Percentiles rank a stretch among this genome's conserved stretches.
Conservation (phyloP, 805 yeast genomes). For the Ogataea methylovora region DNA sequence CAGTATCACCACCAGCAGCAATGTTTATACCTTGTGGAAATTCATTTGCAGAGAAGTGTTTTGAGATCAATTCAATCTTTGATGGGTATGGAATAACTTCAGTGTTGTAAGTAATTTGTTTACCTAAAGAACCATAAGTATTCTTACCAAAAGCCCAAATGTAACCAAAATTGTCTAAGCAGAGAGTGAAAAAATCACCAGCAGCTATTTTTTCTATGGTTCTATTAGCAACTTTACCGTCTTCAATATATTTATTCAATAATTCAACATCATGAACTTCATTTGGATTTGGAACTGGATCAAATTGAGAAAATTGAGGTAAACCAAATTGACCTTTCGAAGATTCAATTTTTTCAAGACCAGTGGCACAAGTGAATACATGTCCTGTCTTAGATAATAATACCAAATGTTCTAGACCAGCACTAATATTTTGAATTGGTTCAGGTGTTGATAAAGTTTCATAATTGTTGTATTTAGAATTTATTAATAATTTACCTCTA, state of each 20-base stretch:
- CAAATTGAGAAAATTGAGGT: slow-evolving; percentile 63
- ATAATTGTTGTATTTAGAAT: slow-evolving; percentile 5
- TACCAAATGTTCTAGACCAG: slow-evolving; percentile 69
- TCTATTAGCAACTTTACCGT: slow-evolving; percentile 28
- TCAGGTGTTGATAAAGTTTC: too few relatives aligned
- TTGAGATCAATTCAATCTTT: slow-evolving; percentile 32
- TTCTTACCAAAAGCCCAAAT: slow-evolving; percentile 88
- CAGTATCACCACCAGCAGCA: slow-evolving; percentile 65
- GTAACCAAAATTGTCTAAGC: slow-evolving; percentile 55
- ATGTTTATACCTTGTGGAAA: slow-evolving; percentile 44
- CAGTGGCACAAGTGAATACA: slow-evolving; percentile 59
- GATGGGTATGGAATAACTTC: slow-evolving; percentile 69
- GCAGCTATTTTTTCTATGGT: slow-evolving; percentile 53
- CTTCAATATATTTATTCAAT: slow-evolving; percentile 38
- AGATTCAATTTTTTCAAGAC: slow-evolving; percentile 32
- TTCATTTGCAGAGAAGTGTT: slow-evolving; percentile 31
- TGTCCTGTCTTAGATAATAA: slow-evolving; percentile 51
- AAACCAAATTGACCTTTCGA: slow-evolving; percentile 79
- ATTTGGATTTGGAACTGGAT: slow-evolving; percentile 41
- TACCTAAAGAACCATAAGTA: slow-evolving; percentile 77
- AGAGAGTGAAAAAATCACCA: slow-evolving; percentile 70
- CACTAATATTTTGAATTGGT: slow-evolving; percentile 27
- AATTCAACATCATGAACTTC: slow-evolving; percentile 47
- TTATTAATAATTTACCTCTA: slow-evolving; percentile 10
- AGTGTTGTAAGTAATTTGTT: slow-evolving; percentile 54